Evolutionary conservation across 306 rosid species (phyloP), one percentile per base, ranked within the genome.

Genomic region (Canavalia ensiformis): DNA sequence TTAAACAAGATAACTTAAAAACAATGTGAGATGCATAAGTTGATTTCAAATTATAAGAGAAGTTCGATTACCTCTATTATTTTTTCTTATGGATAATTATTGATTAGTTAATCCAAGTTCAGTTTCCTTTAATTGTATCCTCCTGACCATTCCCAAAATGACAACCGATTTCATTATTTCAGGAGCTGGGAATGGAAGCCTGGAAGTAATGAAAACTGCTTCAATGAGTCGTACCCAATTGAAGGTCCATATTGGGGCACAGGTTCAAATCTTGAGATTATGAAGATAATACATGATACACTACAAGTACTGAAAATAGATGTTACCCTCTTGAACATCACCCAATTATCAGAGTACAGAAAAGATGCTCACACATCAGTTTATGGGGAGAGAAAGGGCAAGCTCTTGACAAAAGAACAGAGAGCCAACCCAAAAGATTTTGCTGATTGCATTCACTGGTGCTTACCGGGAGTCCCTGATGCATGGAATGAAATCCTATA

Each of bases 161-260:
- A 75, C 4, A 68, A 9, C 30, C 42, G 10, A 45, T 82, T 49
- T 63, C 28, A 44, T 25, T 47, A 30, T 18, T 59, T 58, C 72
- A 92, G 97, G 99, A 95, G 92, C 84, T 95, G 97, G 97, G 99
- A 95, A 76, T 95, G 97, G 99, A 88, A 68, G 77, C 84, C 87
- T 7, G 95, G 92, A 79, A 90, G 90, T 65, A 86, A 93, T 56
- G 93, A 81, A 64, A 92, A 95, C 82, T 92, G 97, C 88, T 92
- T 77, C 86, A 87, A 90, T 28, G 97, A 95, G 68, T 77, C 92
- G 33, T 29, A 86, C 37, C 99, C 99, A 42, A 89, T 91, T 50
- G 82, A 90, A 69, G 90, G 83, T 57, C 80, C 98, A 63, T 88
- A 90, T 11, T 90, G 98, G 97, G 97, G 98, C 10, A 89, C 89